Percentiles rank a stretch among this genome's conserved stretches.
phyloP scores from a whole-genome alignment of 202 grass and related monocot species.

The Schoenoplectus tabernaemontani region DNA sequence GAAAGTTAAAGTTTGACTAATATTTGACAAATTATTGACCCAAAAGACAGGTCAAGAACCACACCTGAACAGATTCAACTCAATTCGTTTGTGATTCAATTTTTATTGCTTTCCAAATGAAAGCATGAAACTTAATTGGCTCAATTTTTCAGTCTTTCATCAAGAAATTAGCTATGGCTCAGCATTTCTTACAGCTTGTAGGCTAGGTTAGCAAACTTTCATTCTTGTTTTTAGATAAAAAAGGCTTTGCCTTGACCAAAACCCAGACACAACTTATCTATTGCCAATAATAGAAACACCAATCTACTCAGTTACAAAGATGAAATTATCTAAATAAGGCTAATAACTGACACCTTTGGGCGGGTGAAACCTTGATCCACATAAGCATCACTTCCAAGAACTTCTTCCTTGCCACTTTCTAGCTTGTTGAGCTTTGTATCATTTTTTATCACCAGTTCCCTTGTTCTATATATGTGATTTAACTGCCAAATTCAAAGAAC shows the following conservation, averaged over 20 bases:
- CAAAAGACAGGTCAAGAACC: not conserved
- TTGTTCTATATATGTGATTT: slow-evolving; percentile 81
- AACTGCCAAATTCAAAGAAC: slow-evolving; percentile 41
- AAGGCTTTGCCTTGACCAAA: not conserved
- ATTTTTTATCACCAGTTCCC: slow-evolving; percentile 78
- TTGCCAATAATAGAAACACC: not conserved
- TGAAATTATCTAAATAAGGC: not conserved
- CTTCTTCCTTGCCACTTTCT: slow-evolving; percentile 37
- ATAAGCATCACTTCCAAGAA: slow-evolving; percentile 44
- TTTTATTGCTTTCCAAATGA: not conserved
- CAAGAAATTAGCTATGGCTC: not conserved
- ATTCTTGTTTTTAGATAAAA: not conserved
- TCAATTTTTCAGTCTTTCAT: not conserved
- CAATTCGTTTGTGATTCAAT: not conserved
- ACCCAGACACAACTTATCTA: not conserved
- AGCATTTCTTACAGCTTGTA: not conserved
- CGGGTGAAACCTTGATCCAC: slow-evolving; percentile 96
- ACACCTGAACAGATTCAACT: not conserved
- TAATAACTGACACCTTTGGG: slow-evolving; percentile 55
- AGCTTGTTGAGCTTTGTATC: slow-evolving; percentile 56
- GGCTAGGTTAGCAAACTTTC: not conserved
- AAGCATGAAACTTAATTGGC: not conserved
- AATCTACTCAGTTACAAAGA: not conserved
- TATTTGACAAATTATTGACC: not conserved
- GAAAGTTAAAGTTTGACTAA: not conserved